A percentile compares a stretch with the other conserved stretches of the same genome.
Conservation (phyloP, 805 yeast genomes). For the Candida odintsovae region DNA sequence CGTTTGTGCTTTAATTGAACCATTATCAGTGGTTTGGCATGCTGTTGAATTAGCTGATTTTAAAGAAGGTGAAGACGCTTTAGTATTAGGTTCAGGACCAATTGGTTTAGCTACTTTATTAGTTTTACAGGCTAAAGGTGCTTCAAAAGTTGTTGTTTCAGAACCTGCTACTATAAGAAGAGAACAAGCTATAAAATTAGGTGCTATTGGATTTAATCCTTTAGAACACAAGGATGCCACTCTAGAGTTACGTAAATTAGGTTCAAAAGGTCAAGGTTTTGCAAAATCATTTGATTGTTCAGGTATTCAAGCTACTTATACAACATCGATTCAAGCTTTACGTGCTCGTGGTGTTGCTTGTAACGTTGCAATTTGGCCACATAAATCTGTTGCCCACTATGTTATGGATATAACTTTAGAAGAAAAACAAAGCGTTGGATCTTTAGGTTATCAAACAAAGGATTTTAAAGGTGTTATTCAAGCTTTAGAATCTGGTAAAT, state of each 20-base stretch:
- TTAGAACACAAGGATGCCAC: slow-evolving; percentile 27
- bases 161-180: slow-evolving; percentile 61
- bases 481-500: slow-evolving; percentile 33
- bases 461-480: slow-evolving; percentile 40
- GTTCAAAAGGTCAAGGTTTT: slow-evolving; percentile 39
- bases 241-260: slow-evolving; percentile 27
- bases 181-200: slow-evolving; percentile 46
- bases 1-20: slow-evolving; percentile 53
- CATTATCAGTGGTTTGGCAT: slow-evolving; percentile 55
- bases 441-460: slow-evolving; percentile 37
- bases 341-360: slow-evolving; percentile 39
- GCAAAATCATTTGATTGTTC: slow-evolving; percentile 50
- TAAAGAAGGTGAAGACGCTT: slow-evolving; percentile 38
- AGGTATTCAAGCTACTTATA: slow-evolving; percentile 42
- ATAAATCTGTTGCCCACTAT: slow-evolving; percentile 35
- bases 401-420: slow-evolving; percentile 40
- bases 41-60: slow-evolving; percentile 43
- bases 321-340: slow-evolving; percentile 34
- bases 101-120: slow-evolving; percentile 56
- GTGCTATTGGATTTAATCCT: slow-evolving; percentile 42
- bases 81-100: slow-evolving; percentile 58
- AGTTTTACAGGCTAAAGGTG: slow-evolving; percentile 44
- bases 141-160: slow-evolving; percentile 47
- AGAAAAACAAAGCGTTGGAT: slow-evolving; percentile 40
- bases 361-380: slow-evolving; percentile 48